phyloP scores from a whole-genome alignment of 768 basidiomycete species.

The Dioszegia crocea region DNA sequence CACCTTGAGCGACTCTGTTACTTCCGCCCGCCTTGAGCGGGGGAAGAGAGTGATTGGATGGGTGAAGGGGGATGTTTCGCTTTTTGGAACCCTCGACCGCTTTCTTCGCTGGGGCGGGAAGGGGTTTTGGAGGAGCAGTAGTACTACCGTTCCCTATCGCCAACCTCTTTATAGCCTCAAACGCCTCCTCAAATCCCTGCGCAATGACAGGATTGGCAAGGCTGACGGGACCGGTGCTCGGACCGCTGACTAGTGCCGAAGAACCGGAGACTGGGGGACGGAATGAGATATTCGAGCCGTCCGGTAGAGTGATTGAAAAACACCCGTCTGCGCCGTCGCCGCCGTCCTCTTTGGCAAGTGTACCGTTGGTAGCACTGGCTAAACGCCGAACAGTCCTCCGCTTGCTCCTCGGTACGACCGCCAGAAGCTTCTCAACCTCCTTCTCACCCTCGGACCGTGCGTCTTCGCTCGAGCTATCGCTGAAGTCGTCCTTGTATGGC shows the following conservation, averaged over 20 bases:
- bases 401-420: neutral
- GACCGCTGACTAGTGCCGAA: neutral
- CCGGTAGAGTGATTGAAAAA: neutral
- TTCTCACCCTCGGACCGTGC: slow-evolving; percentile 2
- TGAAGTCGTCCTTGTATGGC: neutral
- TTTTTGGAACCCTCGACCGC: neutral
- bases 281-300: slow-evolving; percentile 6
- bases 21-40: neutral
- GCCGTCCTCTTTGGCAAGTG: neutral
- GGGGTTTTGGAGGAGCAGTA: neutral
- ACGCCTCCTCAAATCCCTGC: neutral
- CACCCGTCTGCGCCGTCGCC: neutral
- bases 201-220: neutral
- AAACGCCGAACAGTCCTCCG: neutral
- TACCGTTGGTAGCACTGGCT: neutral
- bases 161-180: slow-evolving; percentile 3
- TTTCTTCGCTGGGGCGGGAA: neutral
- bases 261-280: neutral
- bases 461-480: neutral
- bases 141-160: slow-evolving; percentile 3
- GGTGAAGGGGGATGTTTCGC: neutral
- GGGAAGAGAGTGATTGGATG: neutral
- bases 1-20: neutral
- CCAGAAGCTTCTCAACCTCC: slow-evolving; percentile 8
- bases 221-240: neutral